Conservation (phyloP, 352 stramenopile genomes). For the Globisporangium paddicum region DNA sequence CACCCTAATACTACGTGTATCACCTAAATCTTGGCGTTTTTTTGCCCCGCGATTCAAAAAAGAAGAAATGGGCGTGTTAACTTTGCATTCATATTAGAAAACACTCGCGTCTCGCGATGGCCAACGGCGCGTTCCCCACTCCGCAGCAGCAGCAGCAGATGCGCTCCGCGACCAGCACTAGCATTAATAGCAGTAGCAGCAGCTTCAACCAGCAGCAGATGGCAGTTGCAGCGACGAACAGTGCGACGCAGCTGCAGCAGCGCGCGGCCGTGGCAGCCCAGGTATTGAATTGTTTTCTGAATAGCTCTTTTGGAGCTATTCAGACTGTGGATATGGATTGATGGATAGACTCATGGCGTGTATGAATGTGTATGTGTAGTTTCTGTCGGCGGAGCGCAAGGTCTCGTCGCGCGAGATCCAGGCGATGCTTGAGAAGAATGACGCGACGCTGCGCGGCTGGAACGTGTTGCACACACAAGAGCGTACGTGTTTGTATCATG, state of each 20-base stretch:
- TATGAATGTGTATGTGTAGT: slow-evolving; percentile 9
- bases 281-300: too few species aligned
- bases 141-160: slow-evolving; percentile 4
- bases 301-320: too few species aligned
- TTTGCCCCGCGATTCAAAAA: not conserved
- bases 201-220: slow-evolving; percentile 1
- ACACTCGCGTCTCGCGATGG: not conserved
- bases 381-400: slow-evolving; percentile 43
- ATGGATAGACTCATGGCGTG: not conserved
- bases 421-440: slow-evolving; percentile 85
- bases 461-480: slow-evolving; percentile 68
- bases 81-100: too few species aligned
- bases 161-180: not conserved
- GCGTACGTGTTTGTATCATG: slow-evolving; percentile 33
- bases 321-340: not conserved
- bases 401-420: slow-evolving; percentile 65
- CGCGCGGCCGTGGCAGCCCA: slow-evolving; percentile 50
- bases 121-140: not conserved
- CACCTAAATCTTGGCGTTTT: not conserved
- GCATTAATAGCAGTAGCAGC: not conserved
- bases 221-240: not conserved
- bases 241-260: slow-evolving; percentile 36
- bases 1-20: not conserved
- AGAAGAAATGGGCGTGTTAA: not conserved
- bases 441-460: slow-evolving; percentile 68